Percentiles rank a stretch among this genome's conserved stretches.
Evolutionary conservation across 495 filamentous ascomycete species (phyloP).

Genomic region (Wilcoxina mikolae): DNA sequence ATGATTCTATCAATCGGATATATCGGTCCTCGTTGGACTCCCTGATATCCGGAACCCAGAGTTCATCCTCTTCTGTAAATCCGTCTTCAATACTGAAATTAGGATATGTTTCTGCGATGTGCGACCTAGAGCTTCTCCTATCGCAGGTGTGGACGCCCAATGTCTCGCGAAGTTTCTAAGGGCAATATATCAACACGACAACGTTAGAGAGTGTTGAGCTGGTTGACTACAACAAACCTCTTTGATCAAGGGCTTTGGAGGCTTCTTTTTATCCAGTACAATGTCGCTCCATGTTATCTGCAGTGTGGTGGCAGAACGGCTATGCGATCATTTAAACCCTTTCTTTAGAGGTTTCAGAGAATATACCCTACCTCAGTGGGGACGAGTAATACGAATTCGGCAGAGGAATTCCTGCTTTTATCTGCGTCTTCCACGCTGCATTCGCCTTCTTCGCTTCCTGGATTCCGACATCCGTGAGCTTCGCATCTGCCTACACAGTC

Average conservation of each 20-base stretch:
- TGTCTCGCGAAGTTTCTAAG: constrained; percentile 44
- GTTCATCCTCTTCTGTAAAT: constrained; percentile 47
- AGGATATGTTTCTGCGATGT: constrained; percentile 46
- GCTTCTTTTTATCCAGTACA: constrained; percentile 6
- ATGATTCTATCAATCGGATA: constrained; percentile 37
- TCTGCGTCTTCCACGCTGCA: constrained; percentile 45
- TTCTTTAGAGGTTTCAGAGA: not conserved
- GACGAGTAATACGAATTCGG: constrained; percentile 54
- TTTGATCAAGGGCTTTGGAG: constrained; percentile 46
- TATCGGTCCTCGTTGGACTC: constrained; percentile 44
- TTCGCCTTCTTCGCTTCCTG: constrained; percentile 48
- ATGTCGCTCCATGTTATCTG: constrained; percentile 24
- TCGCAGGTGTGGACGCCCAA: constrained; percentile 72
- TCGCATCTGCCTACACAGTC: constrained; percentile 40
- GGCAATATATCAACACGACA: too few species aligned
- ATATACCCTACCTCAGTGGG: constrained; percentile 42
- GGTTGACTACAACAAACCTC: constrained; percentile 53
- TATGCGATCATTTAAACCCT: constrained; percentile 4
- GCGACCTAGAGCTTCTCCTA: constrained; percentile 42
- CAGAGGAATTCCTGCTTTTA: constrained; percentile 44
- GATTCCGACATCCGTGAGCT: constrained; percentile 46
- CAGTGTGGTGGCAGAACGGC: constrained; percentile 23
- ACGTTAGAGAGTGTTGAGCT: too few species aligned
- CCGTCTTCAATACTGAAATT: constrained; percentile 45
- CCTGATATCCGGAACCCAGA: constrained; percentile 43